phyloP scores from a whole-genome alignment of 164 flowering plant species.

The Liquidambar formosana region DNA sequence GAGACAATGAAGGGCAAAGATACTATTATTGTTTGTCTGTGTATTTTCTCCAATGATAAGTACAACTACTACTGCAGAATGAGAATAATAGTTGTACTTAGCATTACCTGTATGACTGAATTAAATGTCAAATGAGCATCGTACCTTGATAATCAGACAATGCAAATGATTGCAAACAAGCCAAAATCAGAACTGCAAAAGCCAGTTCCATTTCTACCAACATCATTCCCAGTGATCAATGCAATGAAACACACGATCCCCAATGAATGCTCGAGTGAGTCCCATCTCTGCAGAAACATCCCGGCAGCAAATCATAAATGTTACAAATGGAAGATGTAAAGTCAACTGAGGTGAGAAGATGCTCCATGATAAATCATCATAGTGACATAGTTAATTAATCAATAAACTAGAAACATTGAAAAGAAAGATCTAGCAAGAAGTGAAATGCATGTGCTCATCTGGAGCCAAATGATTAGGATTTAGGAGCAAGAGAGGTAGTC shows the following conservation, averaged over 20 bases:
- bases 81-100: not conserved
- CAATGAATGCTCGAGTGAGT: conserved; percentile 1
- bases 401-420: not conserved
- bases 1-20: too few relatives aligned
- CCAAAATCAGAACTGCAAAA: conserved; percentile 31
- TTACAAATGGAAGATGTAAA: not conserved
- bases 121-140: conserved; percentile 6
- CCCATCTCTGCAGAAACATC: conserved; percentile 20
- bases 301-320: not conserved
- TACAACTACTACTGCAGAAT: not conserved
- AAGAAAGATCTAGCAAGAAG: not conserved
- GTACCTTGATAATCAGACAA: conserved; percentile 60
- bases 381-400: not conserved
- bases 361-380: not conserved
- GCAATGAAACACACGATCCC: conserved; percentile 4
- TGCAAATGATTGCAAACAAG: conserved; percentile 37
- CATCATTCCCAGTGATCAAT: conserved; percentile 14
- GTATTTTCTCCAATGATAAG: not conserved
- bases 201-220: conserved; percentile 33
- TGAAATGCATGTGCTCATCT: not conserved
- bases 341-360: not conserved
- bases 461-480: not conserved
- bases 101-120: not conserved
- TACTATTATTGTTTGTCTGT: too few relatives aligned
- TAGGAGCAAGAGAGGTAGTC: not conserved